phyloP scores from a whole-genome alignment of 2,329 filamentous ascomycete species.

The Cercospora berteroae region DNA sequence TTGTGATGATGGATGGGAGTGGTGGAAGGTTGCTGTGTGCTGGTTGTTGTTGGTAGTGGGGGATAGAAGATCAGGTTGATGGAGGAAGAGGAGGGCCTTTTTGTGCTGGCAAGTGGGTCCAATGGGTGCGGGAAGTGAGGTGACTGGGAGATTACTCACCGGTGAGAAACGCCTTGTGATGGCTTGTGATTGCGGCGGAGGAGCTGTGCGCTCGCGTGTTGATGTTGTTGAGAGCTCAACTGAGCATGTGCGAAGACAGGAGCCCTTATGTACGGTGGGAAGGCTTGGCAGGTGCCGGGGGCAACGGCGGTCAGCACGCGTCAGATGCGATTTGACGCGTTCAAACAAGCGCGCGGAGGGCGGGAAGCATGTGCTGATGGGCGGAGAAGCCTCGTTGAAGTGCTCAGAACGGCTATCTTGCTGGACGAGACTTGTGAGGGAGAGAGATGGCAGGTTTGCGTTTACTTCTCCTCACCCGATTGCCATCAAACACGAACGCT shows the following conservation, averaged over 20 bases:
- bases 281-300: not conserved
- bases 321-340: not conserved
- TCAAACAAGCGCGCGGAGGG: not conserved
- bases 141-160: not conserved
- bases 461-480: not conserved
- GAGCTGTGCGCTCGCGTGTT: not conserved
- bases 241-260: not conserved
- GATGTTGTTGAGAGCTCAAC: slow-evolving; percentile 1
- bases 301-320: not conserved
- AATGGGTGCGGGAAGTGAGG: not conserved
- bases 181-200: not conserved
- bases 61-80: slow-evolving; percentile 6
- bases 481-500: not conserved
- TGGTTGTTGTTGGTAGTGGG: slow-evolving; percentile 4
- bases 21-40: not conserved
- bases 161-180: not conserved
- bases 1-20: not conserved
- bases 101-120: not conserved
- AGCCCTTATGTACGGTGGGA: not conserved
- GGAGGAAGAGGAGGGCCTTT: not conserved
- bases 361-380: not conserved
- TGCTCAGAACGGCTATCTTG: not conserved
- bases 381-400: not conserved
- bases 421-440: not conserved
- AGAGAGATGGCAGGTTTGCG: not conserved